phyloP scores from a whole-genome alignment of 129 eudicot genomes.

The Smallanthus sonchifolius region DNA sequence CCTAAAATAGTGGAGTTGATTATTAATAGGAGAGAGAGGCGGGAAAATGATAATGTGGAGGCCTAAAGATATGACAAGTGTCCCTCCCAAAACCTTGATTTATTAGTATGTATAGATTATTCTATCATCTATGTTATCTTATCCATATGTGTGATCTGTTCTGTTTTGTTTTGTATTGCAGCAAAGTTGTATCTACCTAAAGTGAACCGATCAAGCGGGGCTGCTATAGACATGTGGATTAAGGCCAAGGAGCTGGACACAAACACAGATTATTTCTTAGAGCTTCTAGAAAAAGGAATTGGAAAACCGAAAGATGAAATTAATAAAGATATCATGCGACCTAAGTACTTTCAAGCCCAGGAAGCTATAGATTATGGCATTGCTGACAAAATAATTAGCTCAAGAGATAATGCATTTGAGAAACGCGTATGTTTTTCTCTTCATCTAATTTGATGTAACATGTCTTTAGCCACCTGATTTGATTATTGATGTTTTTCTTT shows the following conservation, averaged over 20 bases:
- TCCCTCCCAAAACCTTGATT: too few species aligned
- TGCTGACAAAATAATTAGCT: conserved; percentile 68
- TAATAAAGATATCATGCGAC: conserved; percentile 52
- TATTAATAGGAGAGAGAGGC: too few species aligned
- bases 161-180: conserved; percentile 26
- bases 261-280: conserved; percentile 51
- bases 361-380: conserved; percentile 79
- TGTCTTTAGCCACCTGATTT: neutral
- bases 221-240: conserved; percentile 65
- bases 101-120: neutral
- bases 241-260: conserved; percentile 75
- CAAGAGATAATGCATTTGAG: conserved; percentile 36
- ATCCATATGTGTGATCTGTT: neutral
- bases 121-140: neutral
- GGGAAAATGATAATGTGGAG: too few species aligned
- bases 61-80: too few species aligned
- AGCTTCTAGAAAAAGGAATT: conserved; percentile 62
- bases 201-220: conserved; percentile 45
- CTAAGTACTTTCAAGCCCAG: conserved; percentile 52
- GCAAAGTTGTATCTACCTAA: conserved; percentile 75
- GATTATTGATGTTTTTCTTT: neutral
- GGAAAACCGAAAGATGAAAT: conserved; percentile 78
- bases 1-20: too few species aligned
- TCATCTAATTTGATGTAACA: neutral
- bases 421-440: neutral